Conservation (phyloP, 1,139 yeast genomes). For the Blastobotrys proliferans region DNA sequence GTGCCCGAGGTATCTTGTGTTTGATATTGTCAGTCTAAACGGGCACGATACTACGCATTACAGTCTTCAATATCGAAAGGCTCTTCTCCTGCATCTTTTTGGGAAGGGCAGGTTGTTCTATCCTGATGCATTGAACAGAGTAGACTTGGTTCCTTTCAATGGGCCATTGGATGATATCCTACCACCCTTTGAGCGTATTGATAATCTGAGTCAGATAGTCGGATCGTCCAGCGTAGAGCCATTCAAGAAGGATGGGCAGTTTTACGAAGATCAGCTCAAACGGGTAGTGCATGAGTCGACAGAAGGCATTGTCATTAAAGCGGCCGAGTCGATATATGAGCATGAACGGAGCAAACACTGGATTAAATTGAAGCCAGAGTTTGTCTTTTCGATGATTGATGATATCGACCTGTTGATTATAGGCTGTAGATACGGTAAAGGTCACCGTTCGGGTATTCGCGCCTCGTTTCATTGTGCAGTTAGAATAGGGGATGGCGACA, state of each 20-base stretch:
- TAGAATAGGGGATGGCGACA: slow-evolving; percentile 86
- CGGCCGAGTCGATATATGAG: slow-evolving; percentile 53
- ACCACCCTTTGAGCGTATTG: slow-evolving; percentile 31
- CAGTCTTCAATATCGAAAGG: slow-evolving; percentile 55
- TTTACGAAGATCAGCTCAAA: slow-evolving; percentile 22
- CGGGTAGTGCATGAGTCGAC: slow-evolving; percentile 54
- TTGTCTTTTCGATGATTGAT: slow-evolving; percentile 80
- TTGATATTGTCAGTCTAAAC: slow-evolving; percentile 69
- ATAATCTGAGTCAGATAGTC: too few species aligned
- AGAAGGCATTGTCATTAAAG: slow-evolving; percentile 82
- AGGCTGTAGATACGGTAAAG: slow-evolving; percentile 72
- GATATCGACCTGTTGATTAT: slow-evolving; percentile 74
- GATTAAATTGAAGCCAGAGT: slow-evolving; percentile 91
- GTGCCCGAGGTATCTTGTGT: slow-evolving; percentile 62
- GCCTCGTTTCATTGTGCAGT: slow-evolving; percentile 82
- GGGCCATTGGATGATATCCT: slow-evolving; percentile 30
- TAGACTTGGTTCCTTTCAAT: slow-evolving; percentile 7
- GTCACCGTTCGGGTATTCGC: slow-evolving; percentile 36
- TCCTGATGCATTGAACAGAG: not conserved
- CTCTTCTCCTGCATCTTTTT: slow-evolving; percentile 46
- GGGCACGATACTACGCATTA: slow-evolving; percentile 54
- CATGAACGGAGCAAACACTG: slow-evolving; percentile 64
- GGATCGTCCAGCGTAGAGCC: slow-evolving; percentile 22
- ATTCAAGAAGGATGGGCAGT: not conserved
- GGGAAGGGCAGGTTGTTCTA: slow-evolving; percentile 17